Evolutionary conservation across 805 yeast species (phyloP).

Genomic region (Suhomyces canberraensis): DNA sequence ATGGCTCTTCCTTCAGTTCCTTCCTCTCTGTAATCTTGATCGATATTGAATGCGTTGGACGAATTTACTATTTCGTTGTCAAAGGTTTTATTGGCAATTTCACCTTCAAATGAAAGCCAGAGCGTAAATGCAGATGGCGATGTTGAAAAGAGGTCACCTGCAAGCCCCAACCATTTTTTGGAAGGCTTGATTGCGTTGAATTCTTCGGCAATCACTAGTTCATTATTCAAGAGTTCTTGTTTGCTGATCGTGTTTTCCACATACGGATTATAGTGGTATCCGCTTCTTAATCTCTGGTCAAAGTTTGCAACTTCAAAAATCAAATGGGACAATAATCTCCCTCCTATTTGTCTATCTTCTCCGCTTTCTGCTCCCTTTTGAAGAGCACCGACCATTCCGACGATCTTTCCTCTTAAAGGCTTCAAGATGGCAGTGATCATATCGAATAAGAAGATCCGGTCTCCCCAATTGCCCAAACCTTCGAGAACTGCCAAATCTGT

Average conservation of each 20-base stretch:
- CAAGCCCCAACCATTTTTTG: conserved; percentile 47
- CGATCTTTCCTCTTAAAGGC: conserved; percentile 45
- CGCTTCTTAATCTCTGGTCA: conserved; percentile 47
- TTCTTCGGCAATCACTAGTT: too few species aligned
- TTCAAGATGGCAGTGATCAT: conserved; percentile 46
- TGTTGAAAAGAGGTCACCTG: conserved; percentile 33
- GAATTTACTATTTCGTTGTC: conserved; percentile 46
- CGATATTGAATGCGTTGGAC: conserved; percentile 53
- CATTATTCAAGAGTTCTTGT: too few species aligned
- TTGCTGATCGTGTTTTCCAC: too few species aligned
- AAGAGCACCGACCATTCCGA: conserved; percentile 18
- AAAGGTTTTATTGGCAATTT: conserved; percentile 50
- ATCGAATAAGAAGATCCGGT: conserved; percentile 25
- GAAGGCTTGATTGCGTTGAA: conserved; percentile 17
- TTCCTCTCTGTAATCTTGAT: conserved; percentile 43
- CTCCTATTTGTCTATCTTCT: conserved; percentile 32
- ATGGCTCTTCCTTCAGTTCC: conserved; percentile 4
- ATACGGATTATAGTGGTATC: conserved; percentile 47
- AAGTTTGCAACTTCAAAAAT: conserved; percentile 56
- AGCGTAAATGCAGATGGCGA: conserved; percentile 29
- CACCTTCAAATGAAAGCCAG: conserved; percentile 55
- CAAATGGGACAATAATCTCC: conserved; percentile 54
- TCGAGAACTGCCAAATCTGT: conserved; percentile 35
- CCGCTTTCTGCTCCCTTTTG: conserved; percentile 20
- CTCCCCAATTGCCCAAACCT: conserved; percentile 20